Base-by-base conservation (phyloP, 148 eudicot species). In the Chenopodium berlandieri region DNA sequence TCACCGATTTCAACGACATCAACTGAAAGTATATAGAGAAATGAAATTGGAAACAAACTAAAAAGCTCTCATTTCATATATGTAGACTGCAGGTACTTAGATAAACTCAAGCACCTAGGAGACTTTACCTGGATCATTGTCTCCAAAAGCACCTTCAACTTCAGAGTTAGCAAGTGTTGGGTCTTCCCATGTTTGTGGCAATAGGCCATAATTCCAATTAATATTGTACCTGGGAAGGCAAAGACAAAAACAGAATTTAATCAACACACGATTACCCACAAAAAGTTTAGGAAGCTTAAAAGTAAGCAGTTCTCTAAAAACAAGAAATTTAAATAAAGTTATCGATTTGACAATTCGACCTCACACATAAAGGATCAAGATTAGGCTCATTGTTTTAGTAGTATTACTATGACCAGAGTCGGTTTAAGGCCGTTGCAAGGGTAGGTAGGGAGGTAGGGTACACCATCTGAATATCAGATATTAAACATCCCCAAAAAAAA, bases 1-100 rank as follows among this genome's bases (percentile, higher is more conserved):
- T 90, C 98, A 66, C 99, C 99, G 82, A 96, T 96, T 90, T 96
- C 99, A 84, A 96, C 97, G 46, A 95, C 97, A 85, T 95, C 99
- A 81, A 95, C 99, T 95, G 82, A 75, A 87, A 80, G 54, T 32
- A 78, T 58, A 78, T 71, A 47, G 58, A 79, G 62, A 76, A 64
- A 68, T 54, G 40, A 63, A n/a, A 52, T 25, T 31, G 65, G 10
- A 48, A 7, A 22, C 22, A 40, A 27, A 9, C 48, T 23, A 32
- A 11, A 40, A 40, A 20, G 8, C 17, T 56, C 22, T 17, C 62
- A 56, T 56, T 17, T 56, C 7, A 16, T 64, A 11, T 13, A 37
- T 14, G 10, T 56, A 31, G 27, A 22, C 22, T 40, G 44, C 25
- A 68, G 12, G 19, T 31, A 65, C 54, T 47, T 31, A 52, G 46